A percentile compares a stretch with the other conserved stretches of the same genome.
phyloP scores from a whole-genome alignment of 768 basidiomycete genomes.

The Russula vinacea region DNA sequence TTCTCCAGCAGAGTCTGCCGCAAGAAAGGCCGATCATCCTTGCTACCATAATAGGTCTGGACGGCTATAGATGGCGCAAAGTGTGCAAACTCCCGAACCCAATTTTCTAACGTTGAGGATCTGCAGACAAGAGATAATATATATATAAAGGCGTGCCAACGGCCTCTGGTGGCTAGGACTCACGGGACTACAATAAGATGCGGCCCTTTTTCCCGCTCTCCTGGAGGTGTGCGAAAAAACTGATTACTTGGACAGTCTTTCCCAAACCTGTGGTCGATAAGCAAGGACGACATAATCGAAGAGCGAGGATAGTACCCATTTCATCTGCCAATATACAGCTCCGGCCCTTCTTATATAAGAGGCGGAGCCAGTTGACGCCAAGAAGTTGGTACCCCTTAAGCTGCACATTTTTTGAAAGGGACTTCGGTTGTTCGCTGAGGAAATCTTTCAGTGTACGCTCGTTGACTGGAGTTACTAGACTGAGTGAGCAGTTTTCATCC shows the following conservation, averaged over 20 bases:
- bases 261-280: conserved; percentile 67
- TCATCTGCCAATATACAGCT: conserved; percentile 98
- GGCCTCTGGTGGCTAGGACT: conserved; percentile 36
- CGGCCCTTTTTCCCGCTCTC: conserved; percentile 77
- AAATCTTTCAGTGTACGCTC: conserved; percentile 55
- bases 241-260: conserved; percentile 98
- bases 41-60: conserved; percentile 91
- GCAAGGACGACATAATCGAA: conserved; percentile 19
- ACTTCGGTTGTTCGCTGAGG: conserved; percentile 68
- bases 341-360: conserved; percentile 73
- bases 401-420: conserved; percentile 60
- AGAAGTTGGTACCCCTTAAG: conserved; percentile 97
- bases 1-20: conserved; percentile 69
- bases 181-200: conserved; percentile 95
- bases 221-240: conserved; percentile 88
- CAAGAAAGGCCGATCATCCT: conserved; percentile 75
- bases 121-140: conserved; percentile 39
- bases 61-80: conserved; percentile 86
- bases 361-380: conserved; percentile 95
- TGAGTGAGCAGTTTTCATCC: conserved; percentile 60
- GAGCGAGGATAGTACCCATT: conserved; percentile 69
- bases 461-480: conserved; percentile 46
- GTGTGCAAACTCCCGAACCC: conserved; percentile 92
- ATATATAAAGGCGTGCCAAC: neutral
- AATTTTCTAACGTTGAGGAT: conserved; percentile 96